Evolutionary conservation across 2,329 filamentous ascomycete species (phyloP).

Genomic region (Hypoxylon sp.): DNA sequence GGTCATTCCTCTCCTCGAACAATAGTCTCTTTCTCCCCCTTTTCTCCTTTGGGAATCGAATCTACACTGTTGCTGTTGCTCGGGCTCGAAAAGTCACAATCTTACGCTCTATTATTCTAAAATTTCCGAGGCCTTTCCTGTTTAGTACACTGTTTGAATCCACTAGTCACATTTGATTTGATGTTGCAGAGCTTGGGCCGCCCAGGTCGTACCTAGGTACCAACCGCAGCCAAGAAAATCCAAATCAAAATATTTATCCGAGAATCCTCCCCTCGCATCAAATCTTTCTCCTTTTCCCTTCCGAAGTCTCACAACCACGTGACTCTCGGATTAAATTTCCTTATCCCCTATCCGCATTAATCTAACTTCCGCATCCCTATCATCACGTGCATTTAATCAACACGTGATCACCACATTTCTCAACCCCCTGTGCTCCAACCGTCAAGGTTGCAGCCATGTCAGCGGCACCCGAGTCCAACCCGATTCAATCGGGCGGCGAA

Average conservation of each 20-base stretch:
- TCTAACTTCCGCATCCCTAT: background rate
- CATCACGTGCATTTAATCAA: constrained; percentile 5
- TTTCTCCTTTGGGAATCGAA: constrained; percentile 35
- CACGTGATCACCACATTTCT: constrained; percentile 2
- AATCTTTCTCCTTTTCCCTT: background rate
- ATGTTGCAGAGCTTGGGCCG: constrained; percentile 26
- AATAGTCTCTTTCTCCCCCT: constrained; percentile 28
- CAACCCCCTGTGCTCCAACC: constrained; percentile 3
- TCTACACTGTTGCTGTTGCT: constrained; percentile 20
- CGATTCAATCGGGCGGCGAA: constrained; percentile 48
- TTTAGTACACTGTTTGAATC: constrained; percentile 15
- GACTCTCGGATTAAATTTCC: constrained; percentile 11
- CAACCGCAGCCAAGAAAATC: constrained; percentile 7
- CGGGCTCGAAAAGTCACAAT: constrained; percentile 14
- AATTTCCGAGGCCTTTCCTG: constrained; percentile 14
- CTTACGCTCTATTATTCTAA: constrained; percentile 11
- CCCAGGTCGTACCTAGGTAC: constrained; percentile 23
- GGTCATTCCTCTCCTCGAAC: constrained; percentile 44
- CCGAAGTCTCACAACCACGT: background rate
- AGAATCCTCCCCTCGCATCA: constrained; percentile 9
- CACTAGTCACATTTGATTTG: constrained; percentile 23
- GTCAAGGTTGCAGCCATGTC: constrained; percentile 46
- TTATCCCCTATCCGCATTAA: background rate
- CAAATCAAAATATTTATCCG: constrained; percentile 13
- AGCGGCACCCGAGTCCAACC: constrained; percentile 47